Evolutionary conservation across 1,284 basidiomycete species (phyloP).

Genomic region (Rhodotorula sp.): DNA sequence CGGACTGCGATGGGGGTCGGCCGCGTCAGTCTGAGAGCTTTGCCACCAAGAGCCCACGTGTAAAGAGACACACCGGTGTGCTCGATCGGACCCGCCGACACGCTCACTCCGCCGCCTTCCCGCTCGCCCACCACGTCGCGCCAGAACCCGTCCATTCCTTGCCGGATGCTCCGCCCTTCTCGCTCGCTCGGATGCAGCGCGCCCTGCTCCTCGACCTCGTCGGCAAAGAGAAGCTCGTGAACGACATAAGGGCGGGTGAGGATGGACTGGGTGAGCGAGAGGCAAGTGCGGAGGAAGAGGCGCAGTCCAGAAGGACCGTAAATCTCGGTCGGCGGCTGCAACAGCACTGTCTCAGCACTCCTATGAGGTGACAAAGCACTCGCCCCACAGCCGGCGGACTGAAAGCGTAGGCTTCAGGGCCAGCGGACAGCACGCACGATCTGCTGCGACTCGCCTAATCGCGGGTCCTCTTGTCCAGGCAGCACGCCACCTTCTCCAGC

Average conservation of each 20-base stretch:
- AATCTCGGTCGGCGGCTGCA: constrained; percentile 67
- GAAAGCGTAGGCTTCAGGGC: too few species aligned
- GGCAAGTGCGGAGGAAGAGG: constrained; percentile 68
- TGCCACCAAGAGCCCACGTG: too few species aligned
- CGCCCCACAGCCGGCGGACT: too few species aligned
- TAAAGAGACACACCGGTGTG: constrained; percentile 66
- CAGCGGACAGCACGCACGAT: too few species aligned
- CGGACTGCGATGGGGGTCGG: constrained; percentile 60
- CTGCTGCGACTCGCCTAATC: constrained; percentile 19
- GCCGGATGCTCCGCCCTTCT: constrained; percentile 65
- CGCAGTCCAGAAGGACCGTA: constrained; percentile 84
- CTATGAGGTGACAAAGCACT: too few species aligned
- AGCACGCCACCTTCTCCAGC: constrained; percentile 34
- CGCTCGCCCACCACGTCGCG: constrained; percentile 55
- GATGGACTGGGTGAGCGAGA: constrained; percentile 68
- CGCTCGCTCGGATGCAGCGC: constrained; percentile 66
- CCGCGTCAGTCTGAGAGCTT: background rate
- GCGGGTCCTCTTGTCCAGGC: constrained; percentile 25
- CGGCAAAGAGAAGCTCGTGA: constrained; percentile 71
- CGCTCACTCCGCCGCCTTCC: constrained; percentile 55
- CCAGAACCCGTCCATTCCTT: constrained; percentile 72
- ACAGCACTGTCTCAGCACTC: background rate
- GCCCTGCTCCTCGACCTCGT: constrained; percentile 51
- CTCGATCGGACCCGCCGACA: constrained; percentile 74
- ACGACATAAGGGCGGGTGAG: constrained; percentile 71